Base-by-base conservation (phyloP, 2,329 filamentous ascomycete genomes). In the Leptographium wingfieldii region DNA sequence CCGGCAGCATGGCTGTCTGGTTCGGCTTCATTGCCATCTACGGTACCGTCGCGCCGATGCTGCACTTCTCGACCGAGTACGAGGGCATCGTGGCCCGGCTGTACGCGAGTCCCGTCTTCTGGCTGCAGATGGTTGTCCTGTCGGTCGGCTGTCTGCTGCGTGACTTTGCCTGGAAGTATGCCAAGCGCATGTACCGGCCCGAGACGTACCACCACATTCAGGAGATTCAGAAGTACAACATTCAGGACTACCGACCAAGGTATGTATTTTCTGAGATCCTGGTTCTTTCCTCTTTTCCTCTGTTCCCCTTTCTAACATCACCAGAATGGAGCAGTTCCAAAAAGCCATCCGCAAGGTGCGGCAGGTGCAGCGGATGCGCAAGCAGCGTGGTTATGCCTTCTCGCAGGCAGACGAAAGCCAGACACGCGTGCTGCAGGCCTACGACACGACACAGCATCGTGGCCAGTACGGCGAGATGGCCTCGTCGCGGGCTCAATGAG, bases 171-270 rank as follows among this genome's bases (percentile, higher is more conserved):
- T 99, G 92, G 92, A 99, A 99, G 78, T 99, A 97, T 67, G 85
- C 84, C 63, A 96, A 96, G 79, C 83, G 94, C 65, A 96, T 99
- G 91, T 99, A 97, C 76, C 87, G 86, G 66, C 94, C 94, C 27
- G 88, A 96, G 74, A 85, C 90, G 52, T 99, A 99, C 69, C 94
- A 99, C 68, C 94, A 99, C 72, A 94, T 99, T 64, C 94, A 99
- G 74, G 94, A 99, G 76, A 99, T 99, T 67, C 94, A 99, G 73
- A 99, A 99, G 76, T 99, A 97, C 77, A 99, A 99, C 68, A 96
- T 99, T 62, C 94, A 99, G 76, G 94, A 99, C 76, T 99, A 99
- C 74, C 81, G 94, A 69, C 94, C 94, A 63, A 86, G 94, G 89
- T 92, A 81, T 66, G 81, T 77, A 57, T 38, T 59, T 43, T 27